A percentile compares a stretch with the other conserved stretches of the same genome.
These are phyloP conservation scores for Coemansia sp. DNA, from an alignment of 192 early-diverging fungal species.

Conservation along the genomic window DNA sequence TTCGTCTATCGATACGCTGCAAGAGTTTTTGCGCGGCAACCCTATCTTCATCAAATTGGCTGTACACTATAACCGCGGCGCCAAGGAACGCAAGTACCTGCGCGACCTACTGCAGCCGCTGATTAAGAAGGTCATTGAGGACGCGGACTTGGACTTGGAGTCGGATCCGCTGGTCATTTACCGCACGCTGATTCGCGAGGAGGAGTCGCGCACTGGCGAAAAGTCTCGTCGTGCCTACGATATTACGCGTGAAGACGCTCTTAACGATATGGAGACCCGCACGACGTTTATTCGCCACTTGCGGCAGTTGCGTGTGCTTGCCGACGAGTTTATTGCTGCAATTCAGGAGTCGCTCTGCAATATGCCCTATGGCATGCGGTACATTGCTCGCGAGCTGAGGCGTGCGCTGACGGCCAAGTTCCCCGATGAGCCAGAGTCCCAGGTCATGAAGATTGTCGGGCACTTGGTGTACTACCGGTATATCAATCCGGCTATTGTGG, in stretches of 20 bases:
- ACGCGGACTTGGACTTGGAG: slow-evolving; percentile 84
- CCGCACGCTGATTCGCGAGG: slow-evolving; percentile 81
- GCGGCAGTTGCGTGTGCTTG: slow-evolving; percentile 78
- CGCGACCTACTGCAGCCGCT: slow-evolving; percentile 81
- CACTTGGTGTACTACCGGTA: slow-evolving; percentile 98
- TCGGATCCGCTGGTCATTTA: slow-evolving; percentile 91
- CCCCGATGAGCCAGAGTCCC: slow-evolving; percentile 73
- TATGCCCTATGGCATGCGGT: slow-evolving; percentile 96
- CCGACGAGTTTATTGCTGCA: slow-evolving; percentile 78
- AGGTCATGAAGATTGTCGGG: slow-evolving; percentile 87
- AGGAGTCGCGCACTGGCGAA: slow-evolving; percentile 87
- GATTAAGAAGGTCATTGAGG: slow-evolving; percentile 75
- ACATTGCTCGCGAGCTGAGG: slow-evolving; percentile 90
- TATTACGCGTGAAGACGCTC: slow-evolving; percentile 76
- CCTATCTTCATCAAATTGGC: slow-evolving; percentile 97
- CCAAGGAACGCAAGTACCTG: slow-evolving; percentile 92
- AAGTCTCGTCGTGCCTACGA: slow-evolving; percentile 75
- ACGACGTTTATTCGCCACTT: slow-evolving; percentile 69
- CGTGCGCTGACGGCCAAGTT: slow-evolving; percentile 79
- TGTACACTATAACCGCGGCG: slow-evolving; percentile 92
- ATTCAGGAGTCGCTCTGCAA: slow-evolving; percentile 76
- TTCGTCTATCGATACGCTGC: slow-evolving; percentile 73
- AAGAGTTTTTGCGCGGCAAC: slow-evolving; percentile 93
- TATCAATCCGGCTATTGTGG: slow-evolving; percentile 97
- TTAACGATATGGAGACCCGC: slow-evolving; percentile 77